Evolutionary conservation across 2,329 filamentous ascomycete genomes (phyloP).

Genomic region (Botrytis fabae): DNA sequence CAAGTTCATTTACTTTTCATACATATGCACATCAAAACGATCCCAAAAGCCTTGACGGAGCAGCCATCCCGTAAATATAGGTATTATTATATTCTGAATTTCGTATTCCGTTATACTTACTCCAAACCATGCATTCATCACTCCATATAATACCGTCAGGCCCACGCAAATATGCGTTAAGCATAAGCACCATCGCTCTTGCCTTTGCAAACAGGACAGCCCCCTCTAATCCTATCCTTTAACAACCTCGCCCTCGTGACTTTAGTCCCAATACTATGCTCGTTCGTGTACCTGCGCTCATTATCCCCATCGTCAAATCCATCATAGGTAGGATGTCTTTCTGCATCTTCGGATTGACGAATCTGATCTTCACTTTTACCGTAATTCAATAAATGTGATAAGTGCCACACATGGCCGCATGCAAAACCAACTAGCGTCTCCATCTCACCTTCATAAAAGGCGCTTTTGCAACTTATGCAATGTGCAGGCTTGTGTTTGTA

Average conservation of each 20-base stretch:
- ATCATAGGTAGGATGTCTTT: constrained; percentile 44
- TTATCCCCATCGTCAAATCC: constrained; percentile 46
- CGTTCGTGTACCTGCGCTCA: constrained; percentile 46
- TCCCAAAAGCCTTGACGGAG: background rate
- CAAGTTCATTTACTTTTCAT: background rate
- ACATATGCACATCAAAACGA: background rate
- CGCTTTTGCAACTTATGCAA: constrained; percentile 58
- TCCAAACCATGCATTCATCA: constrained; percentile 1
- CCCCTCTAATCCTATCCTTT: constrained; percentile 65
- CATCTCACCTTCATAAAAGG: constrained; percentile 61
- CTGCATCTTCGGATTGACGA: constrained; percentile 42
- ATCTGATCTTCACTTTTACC: constrained; percentile 39
- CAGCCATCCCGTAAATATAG: background rate
- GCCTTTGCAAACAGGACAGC: constrained; percentile 59
- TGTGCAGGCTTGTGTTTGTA: constrained; percentile 50
- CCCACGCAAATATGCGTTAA: background rate
- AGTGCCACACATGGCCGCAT: constrained; percentile 80
- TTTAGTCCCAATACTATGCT: constrained; percentile 76
- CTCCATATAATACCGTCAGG: background rate
- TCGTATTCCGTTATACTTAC: constrained; percentile 1
- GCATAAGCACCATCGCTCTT: constrained; percentile 14
- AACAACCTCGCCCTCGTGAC: constrained; percentile 82
- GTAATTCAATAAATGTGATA: constrained; percentile 65
- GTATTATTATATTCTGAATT: constrained; percentile 24
- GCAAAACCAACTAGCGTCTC: constrained; percentile 78